Percentiles rank a stretch among this genome's conserved stretches.
phyloP scores from a whole-genome alignment of 306 rosid genomes.

The Carpinus viminea region DNA sequence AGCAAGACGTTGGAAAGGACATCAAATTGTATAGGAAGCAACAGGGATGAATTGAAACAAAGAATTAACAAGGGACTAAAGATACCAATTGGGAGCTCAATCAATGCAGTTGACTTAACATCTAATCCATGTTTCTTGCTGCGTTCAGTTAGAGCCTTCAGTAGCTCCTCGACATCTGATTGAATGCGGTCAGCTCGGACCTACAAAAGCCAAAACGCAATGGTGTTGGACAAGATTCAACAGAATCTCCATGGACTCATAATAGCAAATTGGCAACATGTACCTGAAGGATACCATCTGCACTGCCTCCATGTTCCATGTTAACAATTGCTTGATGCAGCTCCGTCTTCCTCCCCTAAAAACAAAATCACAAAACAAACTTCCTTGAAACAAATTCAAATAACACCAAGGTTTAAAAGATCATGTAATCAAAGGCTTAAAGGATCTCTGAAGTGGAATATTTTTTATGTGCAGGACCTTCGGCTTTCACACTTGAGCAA shows the following conservation, averaged over 20 bases:
- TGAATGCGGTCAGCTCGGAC: conserved; percentile 95
- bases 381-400: background rate
- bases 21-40: conserved; percentile 5
- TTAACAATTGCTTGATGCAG: conserved; percentile 88
- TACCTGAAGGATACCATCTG: conserved; percentile 99
- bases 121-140: conserved; percentile 86
- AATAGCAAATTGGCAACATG: conserved; percentile 16
- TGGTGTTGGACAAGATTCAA: conserved; percentile 31
- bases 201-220: conserved; percentile 46
- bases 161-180: conserved; percentile 80
- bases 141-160: conserved; percentile 73
- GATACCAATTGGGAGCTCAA: conserved; percentile 84
- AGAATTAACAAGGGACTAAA: conserved; percentile 22
- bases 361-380: conserved; percentile 1
- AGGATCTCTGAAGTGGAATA: background rate
- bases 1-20: conserved; percentile 18
- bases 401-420: background rate
- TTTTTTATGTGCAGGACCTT: no score
- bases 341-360: conserved; percentile 81
- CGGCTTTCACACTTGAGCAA: no score
- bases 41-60: background rate
- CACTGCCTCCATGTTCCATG: conserved; percentile 96
- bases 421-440: background rate
- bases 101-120: conserved; percentile 66
- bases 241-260: conserved; percentile 14